Base-by-base conservation (phyloP, 805 yeast genomes). In the Debaryomyces hansenii region DNA sequence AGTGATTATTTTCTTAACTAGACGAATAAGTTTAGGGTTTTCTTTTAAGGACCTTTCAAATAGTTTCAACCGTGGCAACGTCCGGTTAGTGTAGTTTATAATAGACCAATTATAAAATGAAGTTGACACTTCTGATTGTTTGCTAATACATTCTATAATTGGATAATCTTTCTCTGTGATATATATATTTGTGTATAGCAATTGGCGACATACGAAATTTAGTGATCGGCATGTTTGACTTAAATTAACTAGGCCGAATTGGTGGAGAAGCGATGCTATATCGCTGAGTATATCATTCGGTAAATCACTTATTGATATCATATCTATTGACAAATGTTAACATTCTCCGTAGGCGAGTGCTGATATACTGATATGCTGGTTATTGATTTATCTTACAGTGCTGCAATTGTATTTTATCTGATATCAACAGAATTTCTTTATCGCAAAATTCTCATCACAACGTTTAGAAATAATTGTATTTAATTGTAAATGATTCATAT, bases 161-260 rank as follows among this genome's bases (percentile, higher is more conserved):
- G 34, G 34, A 14, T 10, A 27, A 11, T 34, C 21, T 9, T 41
- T 38, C 7, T 37, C 47, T 4, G 51, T 44, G 12, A 51, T 49
- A 37, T 51, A 49, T 20, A 51, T 45, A 27, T 38, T 44, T 11
- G 39, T 20, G 37, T 51, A 51, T 11, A 51, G 21, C 8, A 10
- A 24, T 24, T 21, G 37, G 4, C 20, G 39, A 24, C 45, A 42
- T 9, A 49, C 14, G 4, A 10, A 9, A 33, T 46, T 16, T 24
- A 47, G 37, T 11, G 27, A 16, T 18, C 38, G 34, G 37, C 53
- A 51, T 11, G 49, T 42, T 8, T 34, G 40, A 20, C 41, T 33
- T 10, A 51, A 39, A n/a, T 29, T 21, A 2, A 42, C 34, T 21
- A 44, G 37, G n/a, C 45, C 52, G 6, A 15, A 11, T 33, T 42